Conservation (phyloP, 2,329 filamentous ascomycete genomes). For the Trichoderma gracile region DNA sequence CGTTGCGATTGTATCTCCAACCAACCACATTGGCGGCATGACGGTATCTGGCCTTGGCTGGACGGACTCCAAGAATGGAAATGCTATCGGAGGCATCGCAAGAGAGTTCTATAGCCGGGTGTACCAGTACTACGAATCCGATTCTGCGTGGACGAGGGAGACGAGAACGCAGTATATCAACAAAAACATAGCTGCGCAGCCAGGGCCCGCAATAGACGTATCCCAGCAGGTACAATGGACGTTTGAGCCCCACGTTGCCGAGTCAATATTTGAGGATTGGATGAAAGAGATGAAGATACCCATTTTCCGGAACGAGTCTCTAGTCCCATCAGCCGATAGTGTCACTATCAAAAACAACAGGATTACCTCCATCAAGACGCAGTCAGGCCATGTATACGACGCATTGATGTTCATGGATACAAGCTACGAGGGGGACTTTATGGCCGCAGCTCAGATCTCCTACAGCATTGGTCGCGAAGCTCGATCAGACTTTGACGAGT, state of each 20-base stretch:
- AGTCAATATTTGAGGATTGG: conserved; percentile 29
- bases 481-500: conserved; percentile 24
- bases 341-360: conserved; percentile 13
- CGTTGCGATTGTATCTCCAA: conserved; percentile 26
- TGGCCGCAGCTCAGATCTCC: conserved; percentile 29
- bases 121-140: conserved; percentile 1
- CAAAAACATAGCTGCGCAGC: conserved; percentile 17
- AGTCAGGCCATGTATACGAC: conserved; percentile 17
- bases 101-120: conserved; percentile 16
- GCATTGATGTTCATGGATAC: conserved; percentile 32
- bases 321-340: conserved; percentile 8
- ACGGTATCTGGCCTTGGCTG: conserved; percentile 28
- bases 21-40: conserved; percentile 26
- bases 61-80: conserved; percentile 27
- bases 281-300: conserved; percentile 20
- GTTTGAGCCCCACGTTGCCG: conserved; percentile 31
- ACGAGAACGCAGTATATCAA: conserved; percentile 15
- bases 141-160: conserved; percentile 11
- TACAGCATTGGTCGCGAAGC: conserved; percentile 29
- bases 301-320: conserved; percentile 15
- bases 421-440: conserved; percentile 34
- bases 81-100: conserved; percentile 19
- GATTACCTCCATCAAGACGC: conserved; percentile 20
- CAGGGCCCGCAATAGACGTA: conserved; percentile 18
- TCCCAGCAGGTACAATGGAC: conserved; percentile 29